Base-by-base conservation (phyloP, 805 yeast species). In the Torulaspora indica region DNA sequence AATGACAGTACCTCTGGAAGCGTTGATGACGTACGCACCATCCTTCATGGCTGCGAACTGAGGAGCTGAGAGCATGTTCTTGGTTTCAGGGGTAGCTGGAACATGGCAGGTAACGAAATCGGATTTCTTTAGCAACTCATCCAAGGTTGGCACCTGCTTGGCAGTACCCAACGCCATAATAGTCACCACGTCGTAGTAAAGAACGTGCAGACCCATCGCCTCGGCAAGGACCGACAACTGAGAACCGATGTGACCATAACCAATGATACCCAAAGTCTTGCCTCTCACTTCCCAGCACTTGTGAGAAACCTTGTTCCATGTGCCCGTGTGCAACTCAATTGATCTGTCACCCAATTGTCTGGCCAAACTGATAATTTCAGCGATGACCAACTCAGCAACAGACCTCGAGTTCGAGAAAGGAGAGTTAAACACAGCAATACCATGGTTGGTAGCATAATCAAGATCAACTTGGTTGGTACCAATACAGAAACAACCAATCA, bases 261-360 rank as follows among this genome's bases (percentile, higher is more conserved):
- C 98, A 31, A 93, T 76, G 61, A 93, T 93, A 50, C 98, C 98
- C 58, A 93, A 76, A 38, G 98, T 91, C 71, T 93, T 93, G 56
- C 98, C 98, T 73, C 98, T 85, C 57, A 93, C 90, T 73, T 93
- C 98, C 98, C 98, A 93, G 73, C 98, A 93, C 69, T 79, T 89
- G 55, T 87, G 76, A 60, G 85, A 75, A 57, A 91, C 97, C 74
- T 93, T 93, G 75, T 93, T 93, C 98, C 98, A 93, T 51, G 91
- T 82, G 54, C 97, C 97, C 43, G 91, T 78, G 74, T 91, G 98
- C 74, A 93, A 66, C 74, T 93, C 98, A 54, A 84, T 83, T 28
- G 96, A 87, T 71, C 98, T 82, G 69, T 93, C 98, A 61, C 97
- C 96, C 51, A 91, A 70, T 73, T 93, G 98, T 74, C 98, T 84